phyloP scores from a whole-genome alignment of 805 yeast species.

The Metschnikowia santaceciliae region DNA sequence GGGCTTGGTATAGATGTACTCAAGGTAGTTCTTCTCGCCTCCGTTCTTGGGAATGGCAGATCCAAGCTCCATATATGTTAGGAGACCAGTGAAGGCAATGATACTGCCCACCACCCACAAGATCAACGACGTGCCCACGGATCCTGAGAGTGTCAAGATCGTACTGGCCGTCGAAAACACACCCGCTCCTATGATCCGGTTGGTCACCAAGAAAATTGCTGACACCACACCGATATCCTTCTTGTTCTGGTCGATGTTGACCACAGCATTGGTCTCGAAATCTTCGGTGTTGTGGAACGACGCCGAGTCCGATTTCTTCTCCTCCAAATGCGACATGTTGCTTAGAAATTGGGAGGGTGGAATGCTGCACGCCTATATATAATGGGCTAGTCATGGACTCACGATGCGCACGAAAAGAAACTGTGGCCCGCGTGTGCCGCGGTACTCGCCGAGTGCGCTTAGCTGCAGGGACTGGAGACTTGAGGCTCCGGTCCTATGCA shows the following conservation, averaged over 20 bases:
- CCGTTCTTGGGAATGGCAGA: conserved; percentile 75
- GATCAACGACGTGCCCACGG: conserved; percentile 67
- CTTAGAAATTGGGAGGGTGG: not conserved
- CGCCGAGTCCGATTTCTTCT: conserved; percentile 12
- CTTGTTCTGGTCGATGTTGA: conserved; percentile 40
- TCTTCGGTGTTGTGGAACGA: conserved; percentile 10
- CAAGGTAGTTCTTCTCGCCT: conserved; percentile 81
- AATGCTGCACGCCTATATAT: not conserved
- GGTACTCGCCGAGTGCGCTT: not conserved
- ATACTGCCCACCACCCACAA: conserved; percentile 74
- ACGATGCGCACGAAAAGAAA: not conserved
- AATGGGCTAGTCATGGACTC: not conserved
- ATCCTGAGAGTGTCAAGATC: conserved; percentile 43
- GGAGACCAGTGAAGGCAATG: conserved; percentile 48
- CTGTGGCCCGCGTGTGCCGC: not conserved
- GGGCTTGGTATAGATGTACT: conserved; percentile 66
- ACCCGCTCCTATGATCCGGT: conserved; percentile 22
- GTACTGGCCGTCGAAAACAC: conserved; percentile 20
- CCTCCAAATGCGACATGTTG: conserved; percentile 12
- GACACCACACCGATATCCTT: conserved; percentile 45
- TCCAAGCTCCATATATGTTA: conserved; percentile 79
- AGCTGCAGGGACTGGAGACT: not conserved
- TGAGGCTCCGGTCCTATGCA: not conserved
- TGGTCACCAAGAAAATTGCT: conserved; percentile 24
- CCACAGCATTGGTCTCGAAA: conserved; percentile 20